Conservation (phyloP, 257 asterid genomes). For the Thymus mandschuricus region DNA sequence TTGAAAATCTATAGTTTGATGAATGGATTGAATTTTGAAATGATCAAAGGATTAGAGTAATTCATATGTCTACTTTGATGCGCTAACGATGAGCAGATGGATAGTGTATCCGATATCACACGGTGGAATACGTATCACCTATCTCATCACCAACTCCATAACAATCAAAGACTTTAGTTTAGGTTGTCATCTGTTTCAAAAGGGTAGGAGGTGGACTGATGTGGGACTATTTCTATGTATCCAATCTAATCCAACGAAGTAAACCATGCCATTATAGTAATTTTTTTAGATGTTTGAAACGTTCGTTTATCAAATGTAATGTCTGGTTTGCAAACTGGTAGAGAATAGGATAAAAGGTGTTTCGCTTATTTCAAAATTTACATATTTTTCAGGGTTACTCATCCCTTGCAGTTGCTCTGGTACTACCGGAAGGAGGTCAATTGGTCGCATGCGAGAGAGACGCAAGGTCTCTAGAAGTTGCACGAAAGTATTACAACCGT, state of each 20-base stretch:
- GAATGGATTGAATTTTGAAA: background rate
- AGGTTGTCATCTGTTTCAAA: background rate
- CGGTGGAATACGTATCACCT: background rate
- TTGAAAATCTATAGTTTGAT: background rate
- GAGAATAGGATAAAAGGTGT: background rate
- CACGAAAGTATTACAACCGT: conserved; percentile 68
- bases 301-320: background rate
- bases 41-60: background rate
- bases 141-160: background rate
- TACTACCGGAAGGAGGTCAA: conserved; percentile 78
- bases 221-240: background rate
- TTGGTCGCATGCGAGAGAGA: conserved; percentile 93
- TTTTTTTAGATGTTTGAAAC: conserved; percentile 6
- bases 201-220: background rate
- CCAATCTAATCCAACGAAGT: background rate
- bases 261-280: background rate
- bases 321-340: background rate
- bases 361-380: conserved; percentile 6
- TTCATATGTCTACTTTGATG: background rate
- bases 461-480: conserved; percentile 72
- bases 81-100: background rate
- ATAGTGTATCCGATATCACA: background rate
- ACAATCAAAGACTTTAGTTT: background rate
- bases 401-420: conserved; percentile 88
- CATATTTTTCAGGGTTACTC: conserved; percentile 76